Evolutionary conservation across 192 early-diverging fungal genomes (phyloP), one percentile per base, ranked within the genome.

Genomic region (Coemansia sp.): DNA sequence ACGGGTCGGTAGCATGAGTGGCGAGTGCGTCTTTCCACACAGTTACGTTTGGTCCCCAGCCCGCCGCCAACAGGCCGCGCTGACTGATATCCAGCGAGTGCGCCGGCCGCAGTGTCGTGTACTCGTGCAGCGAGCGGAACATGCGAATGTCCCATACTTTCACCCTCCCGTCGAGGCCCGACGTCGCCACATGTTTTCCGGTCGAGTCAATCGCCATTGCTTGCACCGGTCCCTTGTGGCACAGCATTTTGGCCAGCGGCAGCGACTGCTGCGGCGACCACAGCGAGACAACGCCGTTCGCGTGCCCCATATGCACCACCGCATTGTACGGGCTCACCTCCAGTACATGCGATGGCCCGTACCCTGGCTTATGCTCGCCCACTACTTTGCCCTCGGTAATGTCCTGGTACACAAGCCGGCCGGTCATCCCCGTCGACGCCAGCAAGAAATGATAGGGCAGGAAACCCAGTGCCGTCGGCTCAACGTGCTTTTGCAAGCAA

Each of bases 91-190:
- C 82, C 48, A 98, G 66, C 12, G 87, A 84, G 5, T 90, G 80
- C 3, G 95, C 94, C 0, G 95, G 90, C 0, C 85, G 84, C 12
- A 83, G 78, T 5, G 92, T 93, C 59, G 65, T 86, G 75, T 96
- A 97, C 69, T 89, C 83, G 59, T 97, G 88, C 47, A 97, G 70
- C 4, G 69, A 57, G 57, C 89, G 86, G 76, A 91, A 96, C 14
- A 78, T 91, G 42, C 94, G 88, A 20, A 98, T 83, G 82, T 98
- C 96, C 93, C 94, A 98, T 2, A 97, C 58, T 72, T 95, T 95
- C 52, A 98, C 77, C 36, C 88, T 87, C 14, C 91, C 92, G 69
- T 98, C 96, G 25, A 92, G 71, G 9, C 96, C 96, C 42, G 90
- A 83, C 20, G 95, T 96, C 6, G 92, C 94, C 92, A 98, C 93